Base-by-base conservation (phyloP, 2,329 filamentous ascomycete species). In the Nemania sp. region DNA sequence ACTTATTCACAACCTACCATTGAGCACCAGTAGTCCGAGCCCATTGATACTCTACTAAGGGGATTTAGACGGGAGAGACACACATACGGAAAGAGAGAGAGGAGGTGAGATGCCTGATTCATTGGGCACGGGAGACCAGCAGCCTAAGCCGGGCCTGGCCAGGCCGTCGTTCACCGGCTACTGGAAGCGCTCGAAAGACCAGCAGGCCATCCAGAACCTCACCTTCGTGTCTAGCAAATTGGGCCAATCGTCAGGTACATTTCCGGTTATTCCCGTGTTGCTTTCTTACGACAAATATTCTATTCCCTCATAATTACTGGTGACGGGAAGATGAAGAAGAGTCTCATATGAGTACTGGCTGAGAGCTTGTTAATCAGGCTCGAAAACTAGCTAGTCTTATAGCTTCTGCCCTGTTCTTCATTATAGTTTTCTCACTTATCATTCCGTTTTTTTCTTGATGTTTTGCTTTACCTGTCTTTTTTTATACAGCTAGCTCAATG, bases 111-210 rank as follows among this genome's bases (percentile, higher is more conserved):
- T 57, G 57, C 17, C 54, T 20, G 50, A 49, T 33, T 44, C 44
- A 2, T 26, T 12, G 14, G 43, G 24, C 24, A 20, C 39, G 36
- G 56, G 33, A 36, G 57, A 57, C 12, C n/a, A n/a, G n/a, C n/a
- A n/a, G n/a, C 15, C 45, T 54, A 53, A 33, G 53, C 54, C 42
- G 26, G 43, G 41, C 17, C 19, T 23, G 9, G 31, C 22, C 12
- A 43, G 74, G 54, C 76, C 77, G 2, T 77, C 77, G n/a, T 80
- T 80, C 61, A 67, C 70, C n/a, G 63, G 69, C 8, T 80, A 75
- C 54, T 77, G 77, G 75, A 77, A 73, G 60, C 72, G 70, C 39
- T 72, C 70, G 15, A 78, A 76, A 62, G 68, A 76, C 43, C 67
- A 66, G 31, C 59, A 67, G 28, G 64, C 67, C 6, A 64, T 60